A percentile compares a stretch with the other conserved stretches of the same genome.
phyloP scores from a whole-genome alignment of 805 yeast species.

The Wickerhamomyces queroliae region DNA sequence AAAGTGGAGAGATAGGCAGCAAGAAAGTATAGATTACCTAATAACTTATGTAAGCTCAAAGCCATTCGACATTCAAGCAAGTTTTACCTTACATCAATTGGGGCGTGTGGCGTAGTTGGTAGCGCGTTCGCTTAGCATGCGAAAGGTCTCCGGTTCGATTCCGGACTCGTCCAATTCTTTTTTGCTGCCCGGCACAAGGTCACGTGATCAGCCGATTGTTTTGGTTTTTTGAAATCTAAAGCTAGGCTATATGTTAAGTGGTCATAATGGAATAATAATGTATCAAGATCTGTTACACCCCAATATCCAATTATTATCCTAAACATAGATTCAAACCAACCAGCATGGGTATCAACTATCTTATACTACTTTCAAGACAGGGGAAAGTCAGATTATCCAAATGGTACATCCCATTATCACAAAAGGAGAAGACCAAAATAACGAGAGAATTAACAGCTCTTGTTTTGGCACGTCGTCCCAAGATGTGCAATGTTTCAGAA shows the following conservation, averaged over 20 bases:
- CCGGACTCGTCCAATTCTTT: slow-evolving; percentile 62
- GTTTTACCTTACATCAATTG: background rate
- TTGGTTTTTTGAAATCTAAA: too few relatives aligned
- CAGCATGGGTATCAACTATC: slow-evolving; percentile 71
- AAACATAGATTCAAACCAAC: background rate
- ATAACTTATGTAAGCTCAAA: too few relatives aligned
- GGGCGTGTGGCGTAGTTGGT: slow-evolving; percentile 84
- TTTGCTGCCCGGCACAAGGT: slow-evolving; percentile 6
- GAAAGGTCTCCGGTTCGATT: slow-evolving; percentile 77
- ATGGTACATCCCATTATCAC: slow-evolving; percentile 85
- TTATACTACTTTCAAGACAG: slow-evolving; percentile 83
- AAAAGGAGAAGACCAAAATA: slow-evolving; percentile 79
- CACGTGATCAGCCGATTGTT: too few relatives aligned
- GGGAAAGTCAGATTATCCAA: slow-evolving; percentile 91
- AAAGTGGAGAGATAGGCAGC: too few relatives aligned
- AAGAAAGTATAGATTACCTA: too few relatives aligned
- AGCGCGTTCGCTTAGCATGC: slow-evolving; percentile 80
- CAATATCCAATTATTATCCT: too few relatives aligned
- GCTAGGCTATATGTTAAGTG: too few relatives aligned
- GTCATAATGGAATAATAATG: too few relatives aligned
- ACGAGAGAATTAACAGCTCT: slow-evolving; percentile 82
- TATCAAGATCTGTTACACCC: too few relatives aligned
- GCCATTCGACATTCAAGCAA: too few relatives aligned
- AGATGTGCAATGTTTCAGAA: slow-evolving; percentile 93
- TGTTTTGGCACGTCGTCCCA: slow-evolving; percentile 78